These are phyloP conservation scores for Delonix regia DNA, from an alignment of 306 rosid species.

Conservation along the genomic window DNA sequence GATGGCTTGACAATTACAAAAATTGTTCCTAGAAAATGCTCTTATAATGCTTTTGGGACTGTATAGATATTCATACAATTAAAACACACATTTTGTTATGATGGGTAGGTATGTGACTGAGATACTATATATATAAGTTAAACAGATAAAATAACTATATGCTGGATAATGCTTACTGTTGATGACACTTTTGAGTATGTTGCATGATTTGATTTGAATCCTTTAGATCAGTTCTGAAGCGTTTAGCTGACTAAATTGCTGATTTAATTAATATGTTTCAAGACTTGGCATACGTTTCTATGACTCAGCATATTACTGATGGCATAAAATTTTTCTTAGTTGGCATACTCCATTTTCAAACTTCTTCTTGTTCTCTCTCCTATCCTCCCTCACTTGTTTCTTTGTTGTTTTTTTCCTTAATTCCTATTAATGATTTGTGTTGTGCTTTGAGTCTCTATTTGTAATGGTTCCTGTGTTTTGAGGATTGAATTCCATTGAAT, in stretches of 20 bases:
- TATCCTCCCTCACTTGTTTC: slow-evolving; percentile 6
- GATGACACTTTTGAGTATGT: slow-evolving; percentile 20
- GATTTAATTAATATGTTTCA: slow-evolving; percentile 11
- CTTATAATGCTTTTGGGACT: neutral
- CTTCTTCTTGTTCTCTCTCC: neutral
- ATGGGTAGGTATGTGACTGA: neutral
- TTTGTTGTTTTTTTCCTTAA: slow-evolving; percentile 31
- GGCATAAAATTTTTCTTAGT: slow-evolving; percentile 4
- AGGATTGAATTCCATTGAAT: slow-evolving; percentile 13
- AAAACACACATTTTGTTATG: neutral
- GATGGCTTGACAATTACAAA: neutral
- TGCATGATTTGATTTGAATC: slow-evolving; percentile 17
- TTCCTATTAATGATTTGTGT: slow-evolving; percentile 33
- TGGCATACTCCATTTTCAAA: neutral
- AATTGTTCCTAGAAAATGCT: neutral
- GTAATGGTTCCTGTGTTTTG: neutral
- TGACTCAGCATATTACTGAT: neutral
- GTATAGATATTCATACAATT: neutral
- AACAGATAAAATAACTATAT: neutral
- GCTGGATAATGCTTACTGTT: neutral
- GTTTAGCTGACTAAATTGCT: neutral
- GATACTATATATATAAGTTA: neutral
- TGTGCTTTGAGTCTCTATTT: slow-evolving; percentile 24
- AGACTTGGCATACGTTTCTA: neutral
- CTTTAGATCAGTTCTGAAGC: slow-evolving; percentile 18